A percentile compares a stretch with the other conserved stretches of the same genome.
phyloP scores from a whole-genome alignment of 176 grass and related monocot genomes.

The Tuctoria greenei region DNA sequence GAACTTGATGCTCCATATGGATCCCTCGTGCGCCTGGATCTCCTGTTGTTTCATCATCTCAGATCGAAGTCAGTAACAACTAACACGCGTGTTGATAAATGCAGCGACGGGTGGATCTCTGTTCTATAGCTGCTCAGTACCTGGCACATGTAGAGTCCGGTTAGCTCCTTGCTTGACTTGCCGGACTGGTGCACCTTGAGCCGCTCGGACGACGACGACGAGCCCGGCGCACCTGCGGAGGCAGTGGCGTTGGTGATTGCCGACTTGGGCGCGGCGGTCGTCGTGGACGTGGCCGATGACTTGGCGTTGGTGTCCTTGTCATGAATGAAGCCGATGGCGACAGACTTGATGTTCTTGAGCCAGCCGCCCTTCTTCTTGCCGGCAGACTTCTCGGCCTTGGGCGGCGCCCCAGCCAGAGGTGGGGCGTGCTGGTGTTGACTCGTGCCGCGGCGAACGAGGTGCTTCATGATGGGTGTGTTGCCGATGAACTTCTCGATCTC shows the following conservation, averaged over 20 bases:
- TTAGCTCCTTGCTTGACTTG: slow-evolving; percentile 90
- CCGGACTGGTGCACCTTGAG: slow-evolving; percentile 81
- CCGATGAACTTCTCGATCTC: slow-evolving; percentile 86
- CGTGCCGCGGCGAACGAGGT: slow-evolving; percentile 62
- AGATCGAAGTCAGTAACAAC: not conserved
- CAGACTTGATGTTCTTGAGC: slow-evolving; percentile 93
- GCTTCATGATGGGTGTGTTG: slow-evolving; percentile 77
- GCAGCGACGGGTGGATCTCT: not conserved
- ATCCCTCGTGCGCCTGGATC: slow-evolving; percentile 77
- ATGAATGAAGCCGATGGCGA: slow-evolving; percentile 56
- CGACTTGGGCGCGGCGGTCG: not conserved
- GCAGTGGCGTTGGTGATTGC: not conserved
- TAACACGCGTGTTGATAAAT: too few species aligned
- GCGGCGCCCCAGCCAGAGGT: not conserved
- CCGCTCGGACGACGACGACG: slow-evolving; percentile 41
- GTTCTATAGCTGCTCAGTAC: not conserved
- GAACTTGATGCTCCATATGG: slow-evolving; percentile 93
- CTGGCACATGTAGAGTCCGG: slow-evolving; percentile 83
- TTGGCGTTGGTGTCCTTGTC: slow-evolving; percentile 64
- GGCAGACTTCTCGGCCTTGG: slow-evolving; percentile 49
- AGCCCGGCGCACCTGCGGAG: too few species aligned
- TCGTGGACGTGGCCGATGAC: not conserved
- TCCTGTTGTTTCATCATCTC: slow-evolving; percentile 15
- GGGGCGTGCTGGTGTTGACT: slow-evolving; percentile 27
- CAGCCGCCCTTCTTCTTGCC: slow-evolving; percentile 74